These are phyloP conservation scores for Graphiopsis chlorocephala DNA, from an alignment of 2,329 filamentous ascomycete species.

Conservation along the genomic window DNA sequence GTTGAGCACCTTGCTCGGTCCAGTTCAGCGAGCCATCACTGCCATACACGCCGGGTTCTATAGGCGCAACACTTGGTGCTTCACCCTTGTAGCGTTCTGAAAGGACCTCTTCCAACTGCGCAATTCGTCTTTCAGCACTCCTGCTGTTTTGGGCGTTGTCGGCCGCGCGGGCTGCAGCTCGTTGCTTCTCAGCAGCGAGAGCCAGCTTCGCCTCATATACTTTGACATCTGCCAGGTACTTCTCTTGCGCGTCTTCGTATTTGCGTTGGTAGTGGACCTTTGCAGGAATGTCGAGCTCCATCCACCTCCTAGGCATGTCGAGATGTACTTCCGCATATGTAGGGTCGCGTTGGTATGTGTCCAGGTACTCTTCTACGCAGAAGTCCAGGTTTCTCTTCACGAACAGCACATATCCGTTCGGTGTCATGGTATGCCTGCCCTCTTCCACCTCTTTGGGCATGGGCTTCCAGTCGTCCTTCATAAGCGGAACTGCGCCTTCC, in stretches of 20 bases:
- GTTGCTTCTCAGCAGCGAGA: slow-evolving; percentile 26
- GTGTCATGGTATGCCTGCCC: slow-evolving; percentile 20
- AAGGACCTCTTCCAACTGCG: slow-evolving; percentile 30
- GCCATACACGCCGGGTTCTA: slow-evolving; percentile 26
- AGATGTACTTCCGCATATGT: slow-evolving; percentile 29
- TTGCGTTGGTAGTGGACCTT: slow-evolving; percentile 29
- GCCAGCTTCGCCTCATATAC: slow-evolving; percentile 31
- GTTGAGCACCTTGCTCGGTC: slow-evolving; percentile 9
- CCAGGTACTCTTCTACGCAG: slow-evolving; percentile 27
- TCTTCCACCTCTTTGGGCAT: slow-evolving; percentile 24
- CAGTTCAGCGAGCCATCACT: slow-evolving; percentile 27
- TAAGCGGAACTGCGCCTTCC: slow-evolving; percentile 23
- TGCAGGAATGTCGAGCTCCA: slow-evolving; percentile 24
- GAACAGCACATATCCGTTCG: slow-evolving; percentile 33
- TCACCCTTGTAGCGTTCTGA: slow-evolving; percentile 28
- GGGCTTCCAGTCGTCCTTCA: slow-evolving; percentile 25
- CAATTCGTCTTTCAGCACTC: slow-evolving; percentile 29
- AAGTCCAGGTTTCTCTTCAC: slow-evolving; percentile 22
- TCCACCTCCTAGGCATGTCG: slow-evolving; percentile 30
- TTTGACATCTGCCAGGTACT: slow-evolving; percentile 30
- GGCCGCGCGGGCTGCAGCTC: slow-evolving; percentile 23
- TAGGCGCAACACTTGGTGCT: slow-evolving; percentile 22
- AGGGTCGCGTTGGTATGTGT: slow-evolving; percentile 26
- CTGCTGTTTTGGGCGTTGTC: slow-evolving; percentile 21
- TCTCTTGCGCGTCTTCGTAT: slow-evolving; percentile 28